A percentile compares a stretch with the other conserved stretches of the same genome.
Evolutionary conservation across 345 rosid species (phyloP).

Genomic region (Tarenaya hassleriana): DNA sequence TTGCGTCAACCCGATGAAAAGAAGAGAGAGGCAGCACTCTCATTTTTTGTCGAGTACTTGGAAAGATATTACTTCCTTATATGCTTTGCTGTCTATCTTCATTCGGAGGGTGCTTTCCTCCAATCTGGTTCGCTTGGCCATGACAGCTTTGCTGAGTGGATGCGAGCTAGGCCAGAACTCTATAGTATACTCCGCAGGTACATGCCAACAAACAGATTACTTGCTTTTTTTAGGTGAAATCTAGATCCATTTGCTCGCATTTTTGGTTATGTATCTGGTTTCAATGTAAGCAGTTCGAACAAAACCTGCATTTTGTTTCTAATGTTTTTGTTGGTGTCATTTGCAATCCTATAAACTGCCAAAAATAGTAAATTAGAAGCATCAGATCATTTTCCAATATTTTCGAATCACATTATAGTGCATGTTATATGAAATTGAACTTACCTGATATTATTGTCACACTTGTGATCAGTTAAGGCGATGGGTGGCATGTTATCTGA

Average conservation of each 20-base stretch:
- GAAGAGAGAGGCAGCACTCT: slow-evolving; percentile 94
- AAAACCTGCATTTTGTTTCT: neutral
- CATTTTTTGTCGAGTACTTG: slow-evolving; percentile 91
- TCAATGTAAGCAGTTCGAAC: slow-evolving; percentile 1
- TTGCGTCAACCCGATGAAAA: slow-evolving; percentile 93
- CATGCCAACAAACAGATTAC: slow-evolving; percentile 32
- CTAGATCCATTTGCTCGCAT: neutral
- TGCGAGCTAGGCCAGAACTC: slow-evolving; percentile 96
- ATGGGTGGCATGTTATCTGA: slow-evolving; percentile 6
- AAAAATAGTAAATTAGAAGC: too few relatives aligned
- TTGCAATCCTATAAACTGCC: slow-evolving; percentile 9
- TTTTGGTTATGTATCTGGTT: slow-evolving; percentile 12
- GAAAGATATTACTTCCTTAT: slow-evolving; percentile 97
- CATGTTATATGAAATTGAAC: neutral
- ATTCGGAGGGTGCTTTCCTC: slow-evolving; percentile 84
- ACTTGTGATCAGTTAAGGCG: neutral
- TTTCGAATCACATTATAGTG: too few relatives aligned
- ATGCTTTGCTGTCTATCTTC: slow-evolving; percentile 92
- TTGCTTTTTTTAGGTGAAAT: neutral
- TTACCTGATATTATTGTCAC: neutral
- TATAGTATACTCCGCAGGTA: slow-evolving; percentile 96
- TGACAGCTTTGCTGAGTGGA: slow-evolving; percentile 95
- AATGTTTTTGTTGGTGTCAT: slow-evolving; percentile 5
- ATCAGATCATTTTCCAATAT: too few relatives aligned
- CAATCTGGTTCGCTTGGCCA: slow-evolving; percentile 63